Evolutionary conservation across 345 rosid species (phyloP).

Genomic region (Laguncularia racemosa): DNA sequence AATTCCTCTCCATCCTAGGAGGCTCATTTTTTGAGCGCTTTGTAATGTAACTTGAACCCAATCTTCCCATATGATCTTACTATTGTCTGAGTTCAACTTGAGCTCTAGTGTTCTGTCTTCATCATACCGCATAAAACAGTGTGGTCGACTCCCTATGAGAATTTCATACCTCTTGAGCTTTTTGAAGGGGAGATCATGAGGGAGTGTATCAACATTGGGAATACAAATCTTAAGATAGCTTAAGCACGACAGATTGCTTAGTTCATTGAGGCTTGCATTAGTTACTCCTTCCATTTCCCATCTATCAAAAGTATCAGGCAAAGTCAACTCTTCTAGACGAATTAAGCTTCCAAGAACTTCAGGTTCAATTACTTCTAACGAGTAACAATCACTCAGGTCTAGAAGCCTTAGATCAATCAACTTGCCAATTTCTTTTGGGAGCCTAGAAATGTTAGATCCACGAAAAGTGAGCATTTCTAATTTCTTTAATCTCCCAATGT

Average conservation of each 20-base stretch:
- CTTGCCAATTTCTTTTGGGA: too few species aligned
- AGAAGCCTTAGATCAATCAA: not conserved
- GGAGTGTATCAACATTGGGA: constrained; percentile 1
- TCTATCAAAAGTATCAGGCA: constrained; percentile 3
- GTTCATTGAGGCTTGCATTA: constrained; percentile 16
- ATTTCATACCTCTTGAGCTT: constrained; percentile 7
- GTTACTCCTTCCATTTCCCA: constrained; percentile 13
- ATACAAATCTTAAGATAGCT: constrained; percentile 2
- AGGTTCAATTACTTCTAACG: constrained; percentile 14
- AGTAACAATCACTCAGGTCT: constrained; percentile 11
- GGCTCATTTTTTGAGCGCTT: constrained; percentile 9
- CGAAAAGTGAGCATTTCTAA: constrained; percentile 9
- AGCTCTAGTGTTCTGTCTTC: constrained; percentile 5
- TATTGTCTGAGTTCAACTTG: not conserved
- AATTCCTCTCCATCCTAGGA: constrained; percentile 6
- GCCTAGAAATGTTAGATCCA: not conserved
- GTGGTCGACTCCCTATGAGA: constrained; percentile 8
- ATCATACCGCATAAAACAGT: not conserved
- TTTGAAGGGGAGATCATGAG: not conserved
- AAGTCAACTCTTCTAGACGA: constrained; percentile 15
- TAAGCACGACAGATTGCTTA: constrained; percentile 9
- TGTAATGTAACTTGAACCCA: constrained; percentile 2
- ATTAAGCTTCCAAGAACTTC: constrained; percentile 10
- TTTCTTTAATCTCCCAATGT: not conserved
- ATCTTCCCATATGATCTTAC: not conserved